These are phyloP conservation scores for Irpex sp. DNA, from an alignment of 1,284 basidiomycete species.

Conservation along the genomic window DNA sequence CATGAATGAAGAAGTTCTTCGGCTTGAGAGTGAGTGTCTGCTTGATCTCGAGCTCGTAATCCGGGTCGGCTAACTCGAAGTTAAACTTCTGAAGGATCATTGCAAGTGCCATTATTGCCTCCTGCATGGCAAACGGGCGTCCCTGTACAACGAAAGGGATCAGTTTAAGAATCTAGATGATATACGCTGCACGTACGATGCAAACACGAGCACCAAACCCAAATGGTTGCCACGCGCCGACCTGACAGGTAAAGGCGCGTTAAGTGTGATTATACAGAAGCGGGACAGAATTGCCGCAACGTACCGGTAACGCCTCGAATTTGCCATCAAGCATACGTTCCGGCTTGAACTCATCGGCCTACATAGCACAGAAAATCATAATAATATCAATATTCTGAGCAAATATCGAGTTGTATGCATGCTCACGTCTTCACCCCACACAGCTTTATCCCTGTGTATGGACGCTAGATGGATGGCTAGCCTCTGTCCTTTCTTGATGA, in stretches of 20 bases:
- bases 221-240: slow-evolving; percentile 46
- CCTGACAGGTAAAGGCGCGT: slow-evolving; percentile 17
- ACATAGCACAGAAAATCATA: neutral
- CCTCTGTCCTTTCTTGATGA: slow-evolving; percentile 30
- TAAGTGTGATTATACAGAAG: too few relatives aligned
- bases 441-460: slow-evolving; percentile 39
- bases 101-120: slow-evolving; percentile 39
- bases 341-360: slow-evolving; percentile 36
- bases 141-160: slow-evolving; percentile 19
- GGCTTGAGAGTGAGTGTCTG: slow-evolving; percentile 49
- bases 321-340: slow-evolving; percentile 48
- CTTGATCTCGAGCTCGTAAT: slow-evolving; percentile 41
- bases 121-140: slow-evolving; percentile 47
- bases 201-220: slow-evolving; percentile 39
- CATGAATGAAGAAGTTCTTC: slow-evolving; percentile 37
- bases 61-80: slow-evolving; percentile 37
- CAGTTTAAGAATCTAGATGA: neutral
- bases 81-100: slow-evolving; percentile 43
- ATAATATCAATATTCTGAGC: neutral
- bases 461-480: slow-evolving; percentile 29
- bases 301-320: slow-evolving; percentile 40
- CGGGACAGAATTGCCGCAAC: neutral
- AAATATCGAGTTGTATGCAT: neutral
- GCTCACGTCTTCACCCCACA: slow-evolving; percentile 50
- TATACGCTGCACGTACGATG: slow-evolving; percentile 25